phyloP scores from a whole-genome alignment of 176 grass and related monocot genomes.

The Juncus inflexus region DNA sequence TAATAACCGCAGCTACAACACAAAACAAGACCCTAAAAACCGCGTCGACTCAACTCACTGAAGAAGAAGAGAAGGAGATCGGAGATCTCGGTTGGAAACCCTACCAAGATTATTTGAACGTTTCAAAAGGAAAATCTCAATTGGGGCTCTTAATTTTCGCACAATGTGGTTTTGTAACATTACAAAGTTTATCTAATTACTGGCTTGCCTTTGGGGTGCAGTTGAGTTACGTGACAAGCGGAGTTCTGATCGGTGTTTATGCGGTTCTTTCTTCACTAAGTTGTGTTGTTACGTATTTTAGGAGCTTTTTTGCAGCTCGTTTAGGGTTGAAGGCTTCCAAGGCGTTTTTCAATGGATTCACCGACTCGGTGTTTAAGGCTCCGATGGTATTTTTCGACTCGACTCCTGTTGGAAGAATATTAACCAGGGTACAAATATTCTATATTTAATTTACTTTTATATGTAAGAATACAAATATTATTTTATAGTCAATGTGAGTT shows the following conservation, averaged over 20 bases:
- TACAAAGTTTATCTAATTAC: constrained; percentile 67
- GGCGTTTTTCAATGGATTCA: constrained; percentile 65
- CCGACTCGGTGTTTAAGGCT: constrained; percentile 81
- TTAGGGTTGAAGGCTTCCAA: constrained; percentile 85
- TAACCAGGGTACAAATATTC: constrained; percentile 59
- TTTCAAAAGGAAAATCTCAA: constrained; percentile 48
- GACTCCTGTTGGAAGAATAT: constrained; percentile 86
- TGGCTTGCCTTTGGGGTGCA: constrained; percentile 74
- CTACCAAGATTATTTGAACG: constrained; percentile 62
- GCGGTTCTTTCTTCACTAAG: constrained; percentile 56
- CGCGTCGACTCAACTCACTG: constrained; percentile 55
- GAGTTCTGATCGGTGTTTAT: constrained; percentile 68
- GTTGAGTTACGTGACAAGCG: constrained; percentile 38
- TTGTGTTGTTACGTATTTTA: constrained; percentile 58
- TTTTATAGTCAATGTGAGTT: no score
- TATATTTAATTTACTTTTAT: not conserved
- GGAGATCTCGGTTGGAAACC: constrained; percentile 93
- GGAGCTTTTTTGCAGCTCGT: constrained; percentile 40
- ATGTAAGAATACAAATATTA: no score
- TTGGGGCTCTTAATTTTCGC: constrained; percentile 34
- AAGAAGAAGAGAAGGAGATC: constrained; percentile 63
- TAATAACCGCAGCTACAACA: constrained; percentile 29
- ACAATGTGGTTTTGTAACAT: constrained; percentile 37
- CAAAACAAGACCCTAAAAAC: constrained; percentile 28
- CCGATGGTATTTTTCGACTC: constrained; percentile 96